Evolutionary conservation across 2,329 filamentous ascomycete genomes (phyloP).

Genomic region (Trichoderma semiorbis): DNA sequence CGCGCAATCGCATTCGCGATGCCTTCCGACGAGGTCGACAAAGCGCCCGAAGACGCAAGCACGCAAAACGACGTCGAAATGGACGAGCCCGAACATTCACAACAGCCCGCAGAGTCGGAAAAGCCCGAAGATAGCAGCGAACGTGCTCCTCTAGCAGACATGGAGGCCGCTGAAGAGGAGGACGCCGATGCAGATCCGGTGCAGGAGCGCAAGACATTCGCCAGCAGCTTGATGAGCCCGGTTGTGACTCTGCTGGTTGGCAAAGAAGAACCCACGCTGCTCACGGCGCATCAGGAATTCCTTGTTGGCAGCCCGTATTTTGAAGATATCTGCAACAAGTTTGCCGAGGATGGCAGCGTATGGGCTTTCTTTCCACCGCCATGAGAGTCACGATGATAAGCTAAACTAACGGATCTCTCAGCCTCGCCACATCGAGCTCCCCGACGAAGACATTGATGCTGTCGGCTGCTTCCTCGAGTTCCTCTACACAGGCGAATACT

Average conservation of each 20-base stretch:
- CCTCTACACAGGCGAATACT: conserved; percentile 54
- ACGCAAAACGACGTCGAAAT: conserved; percentile 39
- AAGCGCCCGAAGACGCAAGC: conserved; percentile 21
- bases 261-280: conserved; percentile 56
- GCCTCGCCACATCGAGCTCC: conserved; percentile 66
- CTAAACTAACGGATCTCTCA: too few species aligned
- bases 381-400: neutral
- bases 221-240: conserved; percentile 64
- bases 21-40: conserved; percentile 27
- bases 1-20: conserved; percentile 23
- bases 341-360: conserved; percentile 60
- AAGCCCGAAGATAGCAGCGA: conserved; percentile 30
- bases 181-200: conserved; percentile 37
- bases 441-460: conserved; percentile 34
- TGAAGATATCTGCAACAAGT: conserved; percentile 56
- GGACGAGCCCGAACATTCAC: conserved; percentile 29
- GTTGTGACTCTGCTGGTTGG: conserved; percentile 67
- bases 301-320: conserved; percentile 74
- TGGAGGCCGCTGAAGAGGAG: conserved; percentile 29
- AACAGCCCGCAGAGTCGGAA: conserved; percentile 30
- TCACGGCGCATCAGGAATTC: conserved; percentile 78
- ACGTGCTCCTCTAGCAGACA: conserved; percentile 39
- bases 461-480: conserved; percentile 41
- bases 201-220: conserved; percentile 43
- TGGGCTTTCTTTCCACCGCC: conserved; percentile 28